Evolutionary conservation across 108 stramenopile genomes (phyloP), one percentile per base, ranked within the genome.

Genomic region (Fistulifera pelliculosa): DNA sequence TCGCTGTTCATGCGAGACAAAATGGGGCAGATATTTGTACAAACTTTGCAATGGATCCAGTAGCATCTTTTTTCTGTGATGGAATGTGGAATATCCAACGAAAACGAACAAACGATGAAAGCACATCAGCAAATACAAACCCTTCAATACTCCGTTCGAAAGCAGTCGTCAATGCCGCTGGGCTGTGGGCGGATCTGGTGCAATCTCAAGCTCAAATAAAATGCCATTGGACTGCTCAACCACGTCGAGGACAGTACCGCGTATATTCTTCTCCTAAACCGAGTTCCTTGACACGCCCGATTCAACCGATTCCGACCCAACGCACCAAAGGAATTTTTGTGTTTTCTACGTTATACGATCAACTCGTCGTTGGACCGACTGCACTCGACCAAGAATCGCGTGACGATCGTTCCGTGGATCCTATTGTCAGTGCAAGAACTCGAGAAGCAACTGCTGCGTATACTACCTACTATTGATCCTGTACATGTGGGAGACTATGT

Each of bases 331-430:
- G 85, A 0, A 80, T 87, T 11, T 87, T 87, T 58, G 82, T 83
- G 0, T 92, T 81, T 60, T 66, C 64, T 15, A 76, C 85, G 1
- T 41, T 92, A 0, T 85, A 87, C 60, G 64, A 84, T 62, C 83
- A 87, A 53, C 61, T 91, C 54, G 80, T 85, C 10, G 85, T 83
- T 0, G 90, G 90, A 19, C 90, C 90, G n/a, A 91, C 90, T 10
- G 90, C 90, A 10, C 41, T 69, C 24, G 83, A 81, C 69, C 79
- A 83, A 69, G 28, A 52, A 19, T 76, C 76, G 1, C 53, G 66
- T 17, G 70, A 68, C 1, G 79, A 82, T 64, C 66, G 79, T 15
- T 22, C 31, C 8, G 45, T 75, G 6, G 83, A 87, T 56, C 49
- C 47, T 8, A 54, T 49, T 1, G 80, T 83, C 1, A 69, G 75